Evolutionary conservation across 192 early-diverging fungal genomes (phyloP), one percentile per base, ranked within the genome.

Genomic region (Entomortierella chlamydospora): DNA sequence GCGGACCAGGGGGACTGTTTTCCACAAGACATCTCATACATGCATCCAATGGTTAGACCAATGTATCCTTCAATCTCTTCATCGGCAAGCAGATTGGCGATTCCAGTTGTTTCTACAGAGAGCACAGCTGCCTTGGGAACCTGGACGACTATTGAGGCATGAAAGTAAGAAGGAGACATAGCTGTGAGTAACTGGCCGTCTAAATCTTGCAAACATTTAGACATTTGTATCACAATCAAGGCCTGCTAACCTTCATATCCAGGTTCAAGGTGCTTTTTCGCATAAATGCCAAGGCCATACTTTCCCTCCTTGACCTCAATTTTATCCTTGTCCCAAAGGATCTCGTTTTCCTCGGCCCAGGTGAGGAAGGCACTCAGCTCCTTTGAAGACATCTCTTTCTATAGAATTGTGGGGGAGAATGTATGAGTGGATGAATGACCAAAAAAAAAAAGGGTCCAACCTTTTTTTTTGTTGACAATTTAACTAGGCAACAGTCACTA

Each of bases 121-220:
- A 97, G 83, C 1, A 96, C 87, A 8, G 87, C 83, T 1, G 87
- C 70, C 70, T 96, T 96, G 41, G 96, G 93, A 60, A 96, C 96
- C 49, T 87, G 81, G 43, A 90, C 88, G 37, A 89, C 83, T 68
- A 82, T 22, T 15, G 0, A 9, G 2, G n/a, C n/a, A n/a, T n/a
- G 12, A 29, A 52, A n/a, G 34, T 4, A 10, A 37, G 34, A 37
- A 37, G 34, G 34, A 37, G 34, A 37, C 34, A 7, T 37, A 7
- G 34, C 4, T 7, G 10, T 37, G 34, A 37, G 34, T 37, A 37
- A 37, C 10, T 37, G 34, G 10, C n/a, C n/a, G n/a, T n/a, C n/a
- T n/a, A n/a, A n/a, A n/a, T n/a, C n/a, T n/a, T n/a, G n/a, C n/a
- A n/a, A n/a, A n/a, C n/a, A n/a, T n/a, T n/a, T n/a, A n/a, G n/a